These are phyloP conservation scores for Angomonas desouzai DNA, from an alignment of 208 protist species.

Conservation along the genomic window DNA sequence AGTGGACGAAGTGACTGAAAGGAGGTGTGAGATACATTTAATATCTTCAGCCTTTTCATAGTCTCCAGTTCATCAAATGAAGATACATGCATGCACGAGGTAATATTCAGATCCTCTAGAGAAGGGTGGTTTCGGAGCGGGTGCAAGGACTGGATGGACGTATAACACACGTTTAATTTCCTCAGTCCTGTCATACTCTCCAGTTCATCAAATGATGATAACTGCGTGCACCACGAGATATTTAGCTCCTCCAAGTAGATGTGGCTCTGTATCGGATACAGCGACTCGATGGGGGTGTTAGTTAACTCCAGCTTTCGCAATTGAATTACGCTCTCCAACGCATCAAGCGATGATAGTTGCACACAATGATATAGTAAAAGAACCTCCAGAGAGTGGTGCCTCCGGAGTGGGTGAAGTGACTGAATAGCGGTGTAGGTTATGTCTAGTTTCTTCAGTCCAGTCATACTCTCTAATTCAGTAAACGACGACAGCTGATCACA, in stretches of 20 bases:
- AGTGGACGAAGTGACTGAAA: too few species aligned
- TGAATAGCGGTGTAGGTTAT: too few species aligned
- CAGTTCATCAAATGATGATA: too few species aligned
- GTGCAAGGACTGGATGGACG: neutral
- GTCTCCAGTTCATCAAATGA: neutral
- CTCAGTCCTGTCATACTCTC: too few species aligned
- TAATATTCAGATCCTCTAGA: neutral
- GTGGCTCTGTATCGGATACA: too few species aligned
- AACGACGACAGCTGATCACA: too few species aligned
- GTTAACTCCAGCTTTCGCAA: neutral
- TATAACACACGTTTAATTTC: neutral
- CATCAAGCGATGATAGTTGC: too few species aligned
- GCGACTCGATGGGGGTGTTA: neutral
- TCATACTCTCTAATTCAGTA: too few species aligned
- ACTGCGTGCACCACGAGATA: too few species aligned
- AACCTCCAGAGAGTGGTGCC: neutral
- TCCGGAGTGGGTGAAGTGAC: too few species aligned
- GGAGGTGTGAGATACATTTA: too few species aligned
- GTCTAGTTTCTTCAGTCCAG: too few species aligned
- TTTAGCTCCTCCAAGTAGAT: neutral
- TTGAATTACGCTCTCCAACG: neutral
- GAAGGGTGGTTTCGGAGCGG: neutral
- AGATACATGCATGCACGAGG: neutral
- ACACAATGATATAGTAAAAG: neutral
- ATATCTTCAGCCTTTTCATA: neutral